Evolutionary conservation across 2,329 filamentous ascomycete species (phyloP), one percentile per base, ranked within the genome.

Genomic region (Ceratocystis ficicola): DNA sequence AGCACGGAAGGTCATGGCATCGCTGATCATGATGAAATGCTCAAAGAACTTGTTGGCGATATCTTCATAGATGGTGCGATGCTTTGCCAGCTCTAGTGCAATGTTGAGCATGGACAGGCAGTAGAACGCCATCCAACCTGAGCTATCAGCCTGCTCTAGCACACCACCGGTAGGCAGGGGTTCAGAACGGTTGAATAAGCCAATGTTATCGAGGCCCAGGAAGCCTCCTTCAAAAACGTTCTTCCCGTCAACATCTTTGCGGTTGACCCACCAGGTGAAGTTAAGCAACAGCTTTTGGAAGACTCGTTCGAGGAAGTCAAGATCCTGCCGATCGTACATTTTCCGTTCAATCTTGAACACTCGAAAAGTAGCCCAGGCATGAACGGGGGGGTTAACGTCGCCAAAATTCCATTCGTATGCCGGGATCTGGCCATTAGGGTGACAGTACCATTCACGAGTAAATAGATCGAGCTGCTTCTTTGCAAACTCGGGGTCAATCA

Each of bases 211-310:
- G 64, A 97, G 80, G 59, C 93, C 93, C 6, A 97, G 79, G 80
- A 97, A 97, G 55, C 93, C 93, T 70, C 93, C 94, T 73, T 97
- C 94, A 70, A 97, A 97, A 32, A 97, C 88, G 72, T 97, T 96
- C 78, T 97, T 97, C 72, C 91, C 93, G 8, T 96, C 90, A 10
- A 83, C 82, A 72, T 97, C 93, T 76, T 97, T 97, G 67, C 93
- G 88, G 74, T 97, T 97, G 22, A 96, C 93, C 93, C 93, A 97
- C 94, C 94, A 97, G 3, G 94, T 97, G 75, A 97, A 97, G 77
- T 97, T 97, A 69, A 97, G 80, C 28, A 97, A 79, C 68, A 97
- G 77, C 75, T 97, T 97, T 73, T 97, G 94, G 79, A 97, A 97
- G 3, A 96, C 91, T 22, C 93, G 85, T 78, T 97, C 93, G 8